These are phyloP conservation scores for Herpotrichia juniperi DNA, from an alignment of 2,329 filamentous ascomycete species.

Conservation along the genomic window DNA sequence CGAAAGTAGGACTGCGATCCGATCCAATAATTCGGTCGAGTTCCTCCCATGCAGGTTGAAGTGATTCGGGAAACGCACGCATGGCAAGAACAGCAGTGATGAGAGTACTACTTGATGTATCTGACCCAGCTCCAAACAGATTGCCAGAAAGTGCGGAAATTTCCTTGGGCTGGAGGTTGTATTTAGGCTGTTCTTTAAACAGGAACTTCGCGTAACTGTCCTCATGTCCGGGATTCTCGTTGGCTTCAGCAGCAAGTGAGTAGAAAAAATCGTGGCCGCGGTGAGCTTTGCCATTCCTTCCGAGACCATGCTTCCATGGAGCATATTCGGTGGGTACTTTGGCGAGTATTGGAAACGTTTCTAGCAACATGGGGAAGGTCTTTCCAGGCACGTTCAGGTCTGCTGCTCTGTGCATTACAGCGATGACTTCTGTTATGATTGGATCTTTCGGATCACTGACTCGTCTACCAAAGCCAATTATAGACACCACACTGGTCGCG, in stretches of 20 bases:
- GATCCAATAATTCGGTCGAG: constrained; percentile 39
- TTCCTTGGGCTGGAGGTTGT: constrained; percentile 34
- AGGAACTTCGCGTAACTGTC: constrained; percentile 47
- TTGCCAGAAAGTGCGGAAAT: constrained; percentile 40
- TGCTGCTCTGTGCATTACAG: constrained; percentile 61
- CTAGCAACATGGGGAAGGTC: constrained; percentile 61
- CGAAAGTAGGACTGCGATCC: constrained; percentile 40
- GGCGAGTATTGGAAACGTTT: constrained; percentile 54
- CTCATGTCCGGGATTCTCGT: constrained; percentile 35
- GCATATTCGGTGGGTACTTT: constrained; percentile 33
- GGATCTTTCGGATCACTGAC: constrained; percentile 58
- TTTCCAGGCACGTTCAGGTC: constrained; percentile 56
- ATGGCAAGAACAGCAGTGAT: constrained; percentile 42
- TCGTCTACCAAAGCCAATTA: constrained; percentile 62
- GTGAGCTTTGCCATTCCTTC: constrained; percentile 28
- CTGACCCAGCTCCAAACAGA: constrained; percentile 40
- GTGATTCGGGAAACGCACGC: constrained; percentile 39
- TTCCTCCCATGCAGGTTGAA: constrained; percentile 39
- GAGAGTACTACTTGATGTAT: constrained; percentile 42
- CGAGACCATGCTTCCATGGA: constrained; percentile 44
- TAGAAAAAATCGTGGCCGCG: constrained; percentile 44
- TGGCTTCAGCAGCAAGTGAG: constrained; percentile 37
- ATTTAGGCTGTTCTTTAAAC: constrained; percentile 46
- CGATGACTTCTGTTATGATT: constrained; percentile 63
- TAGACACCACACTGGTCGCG: constrained; percentile 60